Evolutionary conservation across 768 basidiomycete species (phyloP), one percentile per base, ranked within the genome.

Genomic region (Polyporus arcularius): DNA sequence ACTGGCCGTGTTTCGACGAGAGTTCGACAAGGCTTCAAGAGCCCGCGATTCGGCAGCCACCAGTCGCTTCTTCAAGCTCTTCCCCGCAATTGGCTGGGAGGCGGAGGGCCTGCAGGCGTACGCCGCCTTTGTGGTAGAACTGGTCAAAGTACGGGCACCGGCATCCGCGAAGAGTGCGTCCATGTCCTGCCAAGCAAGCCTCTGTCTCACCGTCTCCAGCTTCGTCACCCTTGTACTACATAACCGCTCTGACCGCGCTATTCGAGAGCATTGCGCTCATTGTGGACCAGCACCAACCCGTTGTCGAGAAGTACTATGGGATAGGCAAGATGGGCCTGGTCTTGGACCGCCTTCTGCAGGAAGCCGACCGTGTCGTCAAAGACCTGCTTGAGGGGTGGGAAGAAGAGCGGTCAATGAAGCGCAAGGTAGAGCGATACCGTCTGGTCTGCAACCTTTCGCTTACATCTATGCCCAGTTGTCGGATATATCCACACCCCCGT

Each of bases 241-340:
- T 97, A 64, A 88, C 93, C 3, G 84, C 88, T 11, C 76, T 99
- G 56, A 98, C 96, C 2, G 88, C 92, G 6, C 82, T 99, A 1
- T 95, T 98, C 66, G 97, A 99, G 75, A 90, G 89, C 57, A 89
- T 99, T 53, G 97, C 96, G 0, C 85, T 93, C 79, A 94, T 99
- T 64, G 88, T 99, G 21, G 94, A 96, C 68, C 97, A 99, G 69
- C 97, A 99, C 70, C 96, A 97, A 66, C 92, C 94, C 2, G 86
- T 99, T 4, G 96, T 99, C 1, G 96, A 98, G 71, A 98, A 97
- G 75, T 98, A 99, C 75, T 99, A 99, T 68, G 97, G 97, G 0
- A 67, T 73, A 9, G 91, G 94, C 0, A 89, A 90, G 72, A 98
- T 98, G 96, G 76, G 80, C 43, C 82, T 75, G 39, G 94, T 96